Evolutionary conservation across 306 rosid genomes (phyloP), one percentile per base, ranked within the genome.

Genomic region (Lotus japonicus): DNA sequence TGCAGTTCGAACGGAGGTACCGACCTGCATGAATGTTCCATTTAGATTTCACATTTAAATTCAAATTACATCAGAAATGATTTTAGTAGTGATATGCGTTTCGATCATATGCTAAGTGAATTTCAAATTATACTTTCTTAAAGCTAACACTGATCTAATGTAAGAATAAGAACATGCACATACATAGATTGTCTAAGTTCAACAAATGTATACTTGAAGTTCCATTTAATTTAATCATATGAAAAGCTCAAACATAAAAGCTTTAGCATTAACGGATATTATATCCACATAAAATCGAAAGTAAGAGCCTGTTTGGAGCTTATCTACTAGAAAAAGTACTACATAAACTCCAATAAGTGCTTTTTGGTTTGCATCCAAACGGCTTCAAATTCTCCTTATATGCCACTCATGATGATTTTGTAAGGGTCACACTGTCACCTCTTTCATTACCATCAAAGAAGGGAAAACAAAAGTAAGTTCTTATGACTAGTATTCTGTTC

Each of bases 1-100:
- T 6, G 52, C 49, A 5, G 46, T 51, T 58, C 85, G 72, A 38
- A 62, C 70, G 1, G 91, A 82, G 52, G 73, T 75, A 11, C 98
- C 95, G 44, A 92, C 85, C 98, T 92, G 74, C 71, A 80, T 60
- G 19, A 31, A 50, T 64, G 28, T 23, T 1, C n/a, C 53, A 10
- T 50, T 58, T 19, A 15, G 52, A 68, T 61, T 31, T 18, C 12
- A 53, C 48, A 62, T 69, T 11, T 14, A 57, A 58, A 55, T 19
- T 54, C 53, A 41, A 49, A 39, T 10, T 41, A 13, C 5, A 42
- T 56, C 57, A 43, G 48, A 59, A 35, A 17, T 58, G 33, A 45
- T 46, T 33, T 33, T 45, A 33, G 16, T n/a, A 7, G 57, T 23
- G 16, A 14, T 33, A 61, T 39, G 63, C 63, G 48, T 48, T 38